phyloP scores from a whole-genome alignment of 805 yeast genomes.

The Saturnispora serradocipensis region DNA sequence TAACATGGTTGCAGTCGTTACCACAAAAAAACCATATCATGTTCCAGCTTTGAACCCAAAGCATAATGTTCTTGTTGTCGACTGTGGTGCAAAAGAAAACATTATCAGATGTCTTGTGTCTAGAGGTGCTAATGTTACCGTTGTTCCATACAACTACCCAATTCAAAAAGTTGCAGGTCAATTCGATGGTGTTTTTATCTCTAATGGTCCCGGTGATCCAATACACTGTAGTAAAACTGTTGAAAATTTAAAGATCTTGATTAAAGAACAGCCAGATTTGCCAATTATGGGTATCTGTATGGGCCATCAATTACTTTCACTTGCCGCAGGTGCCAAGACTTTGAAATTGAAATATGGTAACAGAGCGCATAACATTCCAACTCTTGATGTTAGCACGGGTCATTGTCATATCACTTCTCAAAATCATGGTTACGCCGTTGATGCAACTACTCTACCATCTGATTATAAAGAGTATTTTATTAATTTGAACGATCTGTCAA shows the following conservation, averaged over 20 bases:
- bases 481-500: constrained; percentile 89
- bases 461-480: constrained; percentile 84
- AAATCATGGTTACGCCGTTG: constrained; percentile 98
- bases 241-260: constrained; percentile 58
- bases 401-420: constrained; percentile 97
- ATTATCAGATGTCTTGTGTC: constrained; percentile 87
- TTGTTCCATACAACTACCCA: constrained; percentile 93
- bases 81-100: constrained; percentile 98
- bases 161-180: constrained; percentile 82
- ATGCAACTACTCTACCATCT: constrained; percentile 59
- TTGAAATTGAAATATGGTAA: constrained; percentile 93
- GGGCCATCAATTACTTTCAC: constrained; percentile 93
- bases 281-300: constrained; percentile 97
- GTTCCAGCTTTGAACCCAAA: constrained; percentile 52
- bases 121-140: constrained; percentile 94
- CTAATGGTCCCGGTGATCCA: constrained; percentile 98
- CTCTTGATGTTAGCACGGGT: constrained; percentile 81
- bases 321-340: constrained; percentile 92
- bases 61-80: constrained; percentile 85
- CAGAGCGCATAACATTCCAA: constrained; percentile 98
- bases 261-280: constrained; percentile 52
- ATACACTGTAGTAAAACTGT: constrained; percentile 80
- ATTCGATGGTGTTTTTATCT: constrained; percentile 90
- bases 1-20: constrained; percentile 85
- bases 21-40: constrained; percentile 93